A percentile compares a stretch with the other conserved stretches of the same genome.
phyloP scores from a whole-genome alignment of 2,329 filamentous ascomycete species.

The Tolypocladium tropicale region DNA sequence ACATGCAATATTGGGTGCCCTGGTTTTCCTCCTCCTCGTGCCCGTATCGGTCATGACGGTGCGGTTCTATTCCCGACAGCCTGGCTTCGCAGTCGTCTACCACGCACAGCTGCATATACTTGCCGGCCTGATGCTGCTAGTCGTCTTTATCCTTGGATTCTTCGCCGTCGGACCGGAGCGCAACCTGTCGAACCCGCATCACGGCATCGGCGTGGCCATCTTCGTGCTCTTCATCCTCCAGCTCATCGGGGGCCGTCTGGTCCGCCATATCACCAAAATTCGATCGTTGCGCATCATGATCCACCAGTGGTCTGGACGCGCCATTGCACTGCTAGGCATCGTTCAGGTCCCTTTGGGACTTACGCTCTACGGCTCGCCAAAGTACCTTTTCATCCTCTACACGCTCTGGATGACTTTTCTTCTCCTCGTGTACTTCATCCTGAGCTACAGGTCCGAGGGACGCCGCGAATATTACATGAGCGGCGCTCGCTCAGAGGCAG shows the following conservation, averaged over 20 bases:
- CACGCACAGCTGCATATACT: conserved; percentile 69
- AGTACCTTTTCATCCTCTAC: conserved; percentile 76
- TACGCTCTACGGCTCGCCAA: conserved; percentile 84
- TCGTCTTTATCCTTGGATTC: conserved; percentile 64
- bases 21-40: conserved; percentile 65
- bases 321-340: conserved; percentile 71
- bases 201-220: conserved; percentile 72
- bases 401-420: conserved; percentile 67
- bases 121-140: conserved; percentile 56
- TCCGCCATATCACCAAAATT: conserved; percentile 40
- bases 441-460: conserved; percentile 59
- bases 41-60: conserved; percentile 65
- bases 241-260: conserved; percentile 56
- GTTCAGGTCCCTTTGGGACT: conserved; percentile 82
- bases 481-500: conserved; percentile 43
- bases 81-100: conserved; percentile 51
- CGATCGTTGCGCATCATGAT: conserved; percentile 49
- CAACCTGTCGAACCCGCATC: conserved; percentile 71
- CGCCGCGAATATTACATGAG: conserved; percentile 43
- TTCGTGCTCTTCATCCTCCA: conserved; percentile 66
- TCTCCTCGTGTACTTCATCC: conserved; percentile 65
- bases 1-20: conserved; percentile 61
- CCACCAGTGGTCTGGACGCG: conserved; percentile 80
- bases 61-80: conserved; percentile 57
- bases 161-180: conserved; percentile 66